Conservation (phyloP, 768 basidiomycete species). For the Termitomyces sp. region DNA sequence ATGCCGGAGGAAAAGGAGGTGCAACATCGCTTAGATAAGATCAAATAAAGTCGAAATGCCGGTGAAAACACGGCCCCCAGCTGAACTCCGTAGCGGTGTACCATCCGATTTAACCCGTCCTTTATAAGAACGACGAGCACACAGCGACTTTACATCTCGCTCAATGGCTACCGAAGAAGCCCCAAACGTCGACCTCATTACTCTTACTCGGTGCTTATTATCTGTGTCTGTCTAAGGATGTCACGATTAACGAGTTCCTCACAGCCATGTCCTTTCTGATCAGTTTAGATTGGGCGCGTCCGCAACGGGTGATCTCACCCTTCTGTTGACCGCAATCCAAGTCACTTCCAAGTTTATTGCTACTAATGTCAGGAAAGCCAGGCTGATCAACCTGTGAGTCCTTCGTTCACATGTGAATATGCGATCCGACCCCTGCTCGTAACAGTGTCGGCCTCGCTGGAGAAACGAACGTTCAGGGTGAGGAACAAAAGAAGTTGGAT, state of each 20-base stretch:
- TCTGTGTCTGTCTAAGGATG: not conserved
- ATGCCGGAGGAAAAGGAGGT: conserved; percentile 1
- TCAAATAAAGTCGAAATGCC: conserved; percentile 14
- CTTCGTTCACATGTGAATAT: not conserved
- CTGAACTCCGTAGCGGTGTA: conserved; percentile 8
- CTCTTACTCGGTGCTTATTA: conserved; percentile 73
- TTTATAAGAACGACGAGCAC: not conserved
- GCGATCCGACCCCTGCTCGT: conserved; percentile 1
- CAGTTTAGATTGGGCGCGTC: conserved; percentile 77
- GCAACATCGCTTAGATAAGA: conserved; percentile 11
- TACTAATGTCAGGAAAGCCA: conserved; percentile 94
- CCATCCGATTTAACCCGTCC: conserved; percentile 20
- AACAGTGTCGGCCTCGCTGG: conserved; percentile 94
- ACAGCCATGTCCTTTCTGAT: conserved; percentile 82
- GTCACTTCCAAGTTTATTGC: conserved; percentile 97
- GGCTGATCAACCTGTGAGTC: conserved; percentile 92
- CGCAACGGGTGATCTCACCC: conserved; percentile 91
- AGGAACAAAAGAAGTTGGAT: conserved; percentile 99
- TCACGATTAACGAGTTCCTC: not conserved
- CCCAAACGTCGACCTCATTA: conserved; percentile 85
- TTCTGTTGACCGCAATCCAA: conserved; percentile 94
- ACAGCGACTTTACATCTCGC: conserved; percentile 14
- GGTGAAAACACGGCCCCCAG: conserved; percentile 13
- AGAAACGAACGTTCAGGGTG: conserved; percentile 94
- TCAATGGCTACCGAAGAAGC: conserved; percentile 54